Base-by-base conservation (phyloP, 2,329 filamentous ascomycete species). In the Diaporthe longicolla region DNA sequence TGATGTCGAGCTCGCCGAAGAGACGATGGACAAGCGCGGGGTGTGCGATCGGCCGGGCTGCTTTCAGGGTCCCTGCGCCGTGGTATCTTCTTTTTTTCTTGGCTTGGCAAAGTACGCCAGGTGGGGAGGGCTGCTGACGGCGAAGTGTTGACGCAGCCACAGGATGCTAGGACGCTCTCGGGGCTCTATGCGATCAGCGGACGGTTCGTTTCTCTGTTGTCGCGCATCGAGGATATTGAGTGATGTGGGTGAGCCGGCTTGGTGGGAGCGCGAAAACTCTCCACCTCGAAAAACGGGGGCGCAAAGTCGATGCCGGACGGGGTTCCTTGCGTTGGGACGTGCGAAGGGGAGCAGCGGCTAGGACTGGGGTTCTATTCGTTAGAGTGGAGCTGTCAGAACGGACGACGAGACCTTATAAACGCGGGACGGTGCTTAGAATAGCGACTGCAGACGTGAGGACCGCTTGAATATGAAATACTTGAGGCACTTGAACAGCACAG, bases 1-100 rank as follows among this genome's bases (percentile, higher is more conserved):
- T 74, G 70, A 72, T 71, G 74, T 77, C 70, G 75, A 77, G 77
- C 76, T 70, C 75, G 73, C 73, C 73, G 61, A 54, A 71, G 75
- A 77, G 76, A 80, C 77, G 77, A 77, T 80, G 78, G 80, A 76
- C 73, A 76, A 77, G 73, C 77, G 77, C 70, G 75, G 77, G 77
- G 76, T 68, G 76, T 75, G 77, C 79, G 83, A 77, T 80, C 77
- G 80, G 80, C 80, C 78, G 79, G 79, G 76, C 59, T 65, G 78
- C 81, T 80, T 82, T 83, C 83, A 84, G 81, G 84, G 84, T 83
- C 79, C 77, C 80, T 78, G 80, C 81, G 80, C 81, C 81, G 79
- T 78, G 78, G 77, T 78, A 78, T 76, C 77, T 77, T 78, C 76
- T 78, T 76, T 77, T 78, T 77, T 78, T 76, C 61, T 68, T 54